Percentiles rank a stretch among this genome's conserved stretches.
phyloP scores from a whole-genome alignment of 176 grass and related monocot species.

The Poa pratensis region DNA sequence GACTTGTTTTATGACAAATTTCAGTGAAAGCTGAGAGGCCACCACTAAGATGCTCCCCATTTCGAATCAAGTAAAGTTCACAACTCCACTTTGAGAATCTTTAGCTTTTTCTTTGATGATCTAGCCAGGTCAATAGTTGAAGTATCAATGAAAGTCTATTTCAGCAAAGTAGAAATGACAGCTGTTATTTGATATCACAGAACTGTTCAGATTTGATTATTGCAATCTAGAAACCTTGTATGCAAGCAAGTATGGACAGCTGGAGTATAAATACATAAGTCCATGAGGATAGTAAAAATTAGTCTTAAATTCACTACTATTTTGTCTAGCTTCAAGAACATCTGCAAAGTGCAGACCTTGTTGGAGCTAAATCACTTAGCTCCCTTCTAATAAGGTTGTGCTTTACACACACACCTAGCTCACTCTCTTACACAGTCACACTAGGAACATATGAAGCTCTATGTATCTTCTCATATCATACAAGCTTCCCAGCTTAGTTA shows the following conservation, averaged over 20 bases:
- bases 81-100: background rate
- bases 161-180: too few relatives aligned
- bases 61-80: constrained; percentile 1
- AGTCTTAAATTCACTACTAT: background rate
- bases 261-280: constrained; percentile 10
- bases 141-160: too few relatives aligned
- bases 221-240: background rate
- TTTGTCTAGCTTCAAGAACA: background rate
- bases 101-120: background rate
- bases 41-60: constrained; percentile 11
- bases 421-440: too few relatives aligned
- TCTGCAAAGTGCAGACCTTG: background rate
- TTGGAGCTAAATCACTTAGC: too few relatives aligned
- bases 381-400: too few relatives aligned
- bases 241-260: background rate
- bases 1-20: constrained; percentile 15
- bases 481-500: too few relatives aligned
- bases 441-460: too few relatives aligned
- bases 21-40: background rate
- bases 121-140: too few relatives aligned
- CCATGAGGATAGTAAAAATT: background rate
- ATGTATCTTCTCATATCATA: too few relatives aligned
- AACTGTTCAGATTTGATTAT: background rate
- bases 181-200: background rate
- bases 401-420: too few relatives aligned